These are phyloP conservation scores for Inosperma sp. DNA, from an alignment of 768 basidiomycete species.

Conservation along the genomic window DNA sequence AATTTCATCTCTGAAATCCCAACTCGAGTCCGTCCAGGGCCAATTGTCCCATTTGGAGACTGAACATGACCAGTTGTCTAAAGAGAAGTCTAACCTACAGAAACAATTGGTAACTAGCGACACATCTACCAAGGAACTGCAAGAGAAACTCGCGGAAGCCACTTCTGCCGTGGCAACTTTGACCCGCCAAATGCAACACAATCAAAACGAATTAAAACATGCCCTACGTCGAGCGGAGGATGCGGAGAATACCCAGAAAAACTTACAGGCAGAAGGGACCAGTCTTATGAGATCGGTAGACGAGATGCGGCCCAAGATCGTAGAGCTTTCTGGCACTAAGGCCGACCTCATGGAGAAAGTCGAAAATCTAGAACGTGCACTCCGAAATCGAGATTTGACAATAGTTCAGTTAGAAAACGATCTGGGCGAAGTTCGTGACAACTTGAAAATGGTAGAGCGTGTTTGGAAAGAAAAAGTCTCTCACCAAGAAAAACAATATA, in stretches of 20 bases:
- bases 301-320: constrained; percentile 82
- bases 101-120: constrained; percentile 44
- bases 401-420: constrained; percentile 60
- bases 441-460: constrained; percentile 43
- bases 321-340: constrained; percentile 71
- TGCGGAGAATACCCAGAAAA: constrained; percentile 65
- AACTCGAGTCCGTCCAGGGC: constrained; percentile 34
- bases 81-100: constrained; percentile 49
- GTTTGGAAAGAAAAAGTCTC: constrained; percentile 42
- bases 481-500: constrained; percentile 50
- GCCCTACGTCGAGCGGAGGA: constrained; percentile 68
- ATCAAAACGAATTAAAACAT: constrained; percentile 61
- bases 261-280: constrained; percentile 74
- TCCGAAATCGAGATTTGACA: constrained; percentile 51
- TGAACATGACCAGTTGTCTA: constrained; percentile 43
- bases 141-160: constrained; percentile 55
- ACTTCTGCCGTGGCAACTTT: constrained; percentile 49
- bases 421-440: constrained; percentile 50
- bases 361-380: constrained; percentile 47
- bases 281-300: constrained; percentile 75
- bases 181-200: constrained; percentile 52
- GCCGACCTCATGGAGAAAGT: constrained; percentile 64
- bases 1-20: constrained; percentile 42
- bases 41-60: constrained; percentile 42
- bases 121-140: constrained; percentile 45